phyloP scores from a whole-genome alignment of 768 basidiomycete genomes.

The Sutorius australiensis region DNA sequence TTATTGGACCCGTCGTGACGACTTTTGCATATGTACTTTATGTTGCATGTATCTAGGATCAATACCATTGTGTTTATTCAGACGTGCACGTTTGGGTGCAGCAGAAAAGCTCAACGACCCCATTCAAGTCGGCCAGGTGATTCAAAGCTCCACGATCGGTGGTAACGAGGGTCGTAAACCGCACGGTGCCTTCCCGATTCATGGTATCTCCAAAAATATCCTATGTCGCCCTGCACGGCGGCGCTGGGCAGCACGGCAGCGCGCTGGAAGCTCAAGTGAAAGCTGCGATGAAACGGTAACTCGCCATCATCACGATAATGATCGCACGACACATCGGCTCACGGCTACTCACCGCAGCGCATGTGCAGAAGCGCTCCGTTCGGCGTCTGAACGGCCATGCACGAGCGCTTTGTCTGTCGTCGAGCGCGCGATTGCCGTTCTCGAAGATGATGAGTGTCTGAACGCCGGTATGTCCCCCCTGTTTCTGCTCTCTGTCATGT shows the following conservation, averaged over 20 bases:
- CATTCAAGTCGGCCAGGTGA: neutral
- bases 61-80: conserved; percentile 19
- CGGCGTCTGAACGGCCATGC: conserved; percentile 7
- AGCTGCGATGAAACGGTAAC: conserved; percentile 53
- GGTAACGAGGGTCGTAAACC: too few species aligned
- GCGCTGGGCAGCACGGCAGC: conserved; percentile 63
- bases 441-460: conserved; percentile 65
- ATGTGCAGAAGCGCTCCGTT: conserved; percentile 42
- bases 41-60: conserved; percentile 22
- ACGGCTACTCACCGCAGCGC: conserved; percentile 37
- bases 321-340: neutral
- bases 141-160: too few species aligned
- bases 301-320: neutral
- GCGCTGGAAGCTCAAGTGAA: conserved; percentile 51
- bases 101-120: too few species aligned
- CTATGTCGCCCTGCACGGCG: conserved; percentile 68
- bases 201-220: conserved; percentile 27
- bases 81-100: neutral
- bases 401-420: conserved; percentile 43
- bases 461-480: conserved; percentile 59
- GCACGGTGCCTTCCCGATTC: neutral
- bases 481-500: neutral
- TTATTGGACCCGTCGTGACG: conserved; percentile 1
- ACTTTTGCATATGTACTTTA: conserved; percentile 17
- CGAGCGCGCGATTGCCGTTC: conserved; percentile 47